A percentile compares a stretch with the other conserved stretches of the same genome.
phyloP scores from a whole-genome alignment of 805 yeast genomes.

The Ogataea dorogensis region DNA sequence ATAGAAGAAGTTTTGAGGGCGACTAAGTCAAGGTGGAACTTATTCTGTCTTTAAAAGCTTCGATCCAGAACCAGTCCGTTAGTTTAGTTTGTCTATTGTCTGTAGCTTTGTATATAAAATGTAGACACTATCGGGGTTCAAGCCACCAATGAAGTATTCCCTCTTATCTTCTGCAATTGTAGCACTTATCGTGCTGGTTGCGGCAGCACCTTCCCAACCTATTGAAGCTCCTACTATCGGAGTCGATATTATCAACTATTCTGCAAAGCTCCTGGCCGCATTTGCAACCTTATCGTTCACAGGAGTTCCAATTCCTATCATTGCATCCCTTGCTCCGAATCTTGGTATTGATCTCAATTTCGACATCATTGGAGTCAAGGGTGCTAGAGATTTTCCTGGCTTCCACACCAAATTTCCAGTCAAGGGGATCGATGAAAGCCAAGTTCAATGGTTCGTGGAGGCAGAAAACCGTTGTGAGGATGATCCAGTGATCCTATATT shows the following conservation, averaged over 20 bases:
- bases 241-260: neutral
- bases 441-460: conserved; percentile 10
- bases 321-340: conserved; percentile 1
- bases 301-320: conserved; percentile 1
- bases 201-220: conserved; percentile 1
- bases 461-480: conserved; percentile 5
- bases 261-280: neutral
- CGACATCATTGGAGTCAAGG: neutral
- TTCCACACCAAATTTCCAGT: conserved; percentile 4
- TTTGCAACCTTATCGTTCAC: conserved; percentile 1
- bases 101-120: too few species aligned
- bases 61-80: too few species aligned
- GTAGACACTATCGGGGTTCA: too few species aligned
- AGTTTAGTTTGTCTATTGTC: too few species aligned
- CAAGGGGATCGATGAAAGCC: conserved; percentile 28
- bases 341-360: conserved; percentile 2
- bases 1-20: too few species aligned
- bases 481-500: conserved; percentile 13
- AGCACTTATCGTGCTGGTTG: neutral
- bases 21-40: too few species aligned
- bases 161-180: too few species aligned
- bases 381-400: conserved; percentile 1
- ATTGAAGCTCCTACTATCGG: conserved; percentile 1
- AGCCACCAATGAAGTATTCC: too few species aligned
- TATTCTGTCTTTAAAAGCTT: too few species aligned